Evolutionary conservation across 2,329 filamentous ascomycete genomes (phyloP), one percentile per base, ranked within the genome.

Genomic region (Chrysosphaeria jannelii): DNA sequence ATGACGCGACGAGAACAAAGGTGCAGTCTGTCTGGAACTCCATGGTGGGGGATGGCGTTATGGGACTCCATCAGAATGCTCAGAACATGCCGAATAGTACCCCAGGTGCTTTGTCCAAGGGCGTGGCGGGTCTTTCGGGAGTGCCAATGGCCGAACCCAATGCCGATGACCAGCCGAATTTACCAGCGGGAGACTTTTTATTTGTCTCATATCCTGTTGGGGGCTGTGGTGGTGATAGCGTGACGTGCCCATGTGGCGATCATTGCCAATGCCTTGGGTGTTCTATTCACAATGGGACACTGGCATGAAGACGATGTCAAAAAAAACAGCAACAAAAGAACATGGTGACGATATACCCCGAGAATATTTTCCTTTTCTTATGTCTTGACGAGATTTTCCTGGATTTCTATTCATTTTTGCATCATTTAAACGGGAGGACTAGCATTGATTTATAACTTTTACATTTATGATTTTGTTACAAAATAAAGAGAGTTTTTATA

Each of bases 201-300:
- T 64, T 64, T 32, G 57, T 64, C 27, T 52, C 24, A 29, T 30
- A 36, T 28, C 25, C 31, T 17, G 19, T 27, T 8, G 20, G 29
- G 21, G 23, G 23, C 12, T 24, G 48, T 13, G 25, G 29, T 14
- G 31, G 33, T 21, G 31, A 32, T 13, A 31, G 27, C 3, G 10
- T 27, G 20, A 30, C 26, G 13, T 74, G 67, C 33, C 47, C 48
- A 22, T 74, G 67, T 35, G 67, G 67, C 11, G 57, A 65, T 25
- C 46, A 46, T 14, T 74, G 67, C 31, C 53, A 63, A 31, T 74
- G 67, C 35, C 45, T 71, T 17, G 66, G 64, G 8, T 74, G 67
- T 36, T 51, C 61, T 5, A 71, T 36, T 62, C 66, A 8, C 67
- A 71, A 71, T 32, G 25, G 27, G 10, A 18, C 24, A 8, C 9